Percentiles rank a stretch among this genome's conserved stretches.
phyloP scores from a whole-genome alignment of 306 rosid species.

The Luffa acutangula region DNA sequence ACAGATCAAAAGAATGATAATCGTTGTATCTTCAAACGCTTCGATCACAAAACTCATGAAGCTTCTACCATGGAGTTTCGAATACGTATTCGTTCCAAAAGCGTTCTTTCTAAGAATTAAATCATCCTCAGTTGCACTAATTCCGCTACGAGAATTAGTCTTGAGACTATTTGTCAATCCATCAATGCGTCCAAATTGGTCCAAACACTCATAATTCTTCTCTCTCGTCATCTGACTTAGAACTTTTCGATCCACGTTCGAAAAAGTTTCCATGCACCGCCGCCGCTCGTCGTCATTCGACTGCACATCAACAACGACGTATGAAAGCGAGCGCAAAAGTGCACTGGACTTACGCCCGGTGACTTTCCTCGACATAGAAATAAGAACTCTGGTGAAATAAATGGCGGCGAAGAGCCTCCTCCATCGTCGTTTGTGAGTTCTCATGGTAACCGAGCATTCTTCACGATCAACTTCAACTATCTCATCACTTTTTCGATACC shows the following conservation, averaged over 20 bases:
- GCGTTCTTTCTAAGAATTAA: background rate
- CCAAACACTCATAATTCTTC: slow-evolving; percentile 3
- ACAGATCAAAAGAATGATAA: slow-evolving; percentile 12
- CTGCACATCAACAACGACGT: slow-evolving; percentile 5
- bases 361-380: slow-evolving; percentile 6
- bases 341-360: background rate
- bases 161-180: background rate
- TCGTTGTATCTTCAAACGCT: slow-evolving; percentile 10
- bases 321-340: slow-evolving; percentile 11
- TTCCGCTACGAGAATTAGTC: background rate
- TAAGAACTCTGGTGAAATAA: slow-evolving; percentile 11
- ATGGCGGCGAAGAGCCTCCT: slow-evolving; percentile 13
- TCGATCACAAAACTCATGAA: slow-evolving; percentile 10
- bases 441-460: background rate
- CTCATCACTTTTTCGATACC: background rate
- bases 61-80: background rate
- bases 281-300: background rate
- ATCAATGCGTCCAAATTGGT: slow-evolving; percentile 2
- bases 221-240: slow-evolving; percentile 8
- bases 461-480: background rate
- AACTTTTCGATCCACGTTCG: background rate
- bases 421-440: slow-evolving; percentile 12
- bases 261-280: background rate
- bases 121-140: background rate
- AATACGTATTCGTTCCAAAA: slow-evolving; percentile 3